Evolutionary conservation across 2,329 filamentous ascomycete species (phyloP), one percentile per base, ranked within the genome.

Genomic region (Cytospora piceicola): DNA sequence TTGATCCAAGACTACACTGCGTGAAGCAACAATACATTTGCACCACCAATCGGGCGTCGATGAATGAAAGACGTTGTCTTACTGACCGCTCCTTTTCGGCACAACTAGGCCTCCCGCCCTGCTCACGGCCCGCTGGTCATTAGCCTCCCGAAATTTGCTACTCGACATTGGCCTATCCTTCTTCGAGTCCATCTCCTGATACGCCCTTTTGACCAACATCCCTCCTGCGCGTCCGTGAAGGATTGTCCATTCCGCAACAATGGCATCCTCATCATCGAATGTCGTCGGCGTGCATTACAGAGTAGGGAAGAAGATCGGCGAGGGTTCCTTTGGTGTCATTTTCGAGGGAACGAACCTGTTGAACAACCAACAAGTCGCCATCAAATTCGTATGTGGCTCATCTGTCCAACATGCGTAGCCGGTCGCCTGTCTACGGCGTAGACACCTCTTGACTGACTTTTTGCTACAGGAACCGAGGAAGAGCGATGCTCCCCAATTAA

Each of bases 251-350:
- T 36, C 49, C 22, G 49, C 60, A 77, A 77, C 74, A 77, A 95
- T 95, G 92, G 88, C 92, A 66, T 94, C 92, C 70, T 93, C 91
- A 67, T 95, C 92, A 70, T 97, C 93, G 69, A 98, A 98, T 81
- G 95, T 99, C 72, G 95, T 98, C 75, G 95, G 95, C 77, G 95
- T 99, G 72, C 95, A 99, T 82, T 99, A 99, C 81, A 88, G 95
- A 71, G 95, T 99, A 71, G 95, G 95, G 74, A 98, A 98, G 88
- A 99, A 99, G 84, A 98, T 99, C 73, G 95, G 95, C 78, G 95
- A 98, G 87, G 94, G 94, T 71, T 97, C 93, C 49, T 98, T 98
- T 76, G 94, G 94, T 83, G 95, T 98, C 73, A 97, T 98, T 77
- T 98, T 98, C 76, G 95, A 98, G 81, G 95, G 95, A 72, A 98